Base-by-base conservation (phyloP, 768 basidiomycete species). In the Cystobasidium ongulense region DNA sequence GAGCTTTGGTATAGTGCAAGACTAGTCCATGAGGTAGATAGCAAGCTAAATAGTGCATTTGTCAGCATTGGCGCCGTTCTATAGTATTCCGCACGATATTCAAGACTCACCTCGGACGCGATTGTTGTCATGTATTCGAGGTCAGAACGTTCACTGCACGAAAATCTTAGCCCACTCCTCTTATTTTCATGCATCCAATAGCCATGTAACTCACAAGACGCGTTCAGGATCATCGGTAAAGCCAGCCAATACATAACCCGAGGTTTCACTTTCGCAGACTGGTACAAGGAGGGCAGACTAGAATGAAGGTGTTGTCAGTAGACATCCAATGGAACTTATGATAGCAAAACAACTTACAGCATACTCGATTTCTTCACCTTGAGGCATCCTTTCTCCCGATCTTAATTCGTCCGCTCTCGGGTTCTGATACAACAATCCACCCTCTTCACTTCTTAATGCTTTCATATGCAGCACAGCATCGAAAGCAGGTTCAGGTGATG, bases 351-450 rank as follows among this genome's bases (percentile, higher is more conserved):
- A 3, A 64, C 63, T 35, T 23, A 64, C 63, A n/a, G 72, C 67
- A 61, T 75, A 76, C 17, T 64, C 64, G 0, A 53, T 31, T 8
- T 63, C 38, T 18, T 57, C 8, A 1, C 61, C 63, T 10, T 38
- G 23, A 5, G 74, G 50, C n/a, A 38, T 29, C 64, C 33, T 68
- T 29, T 67, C 65, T 10, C 65, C 65, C 15, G 29, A 41, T 31
- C 43, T 50, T 21, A 67, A 8, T 29, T 67, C 65, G 23, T 67
- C 65, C n/a, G 52, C 52, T 13, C 72, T 72, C 18, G 77, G 66
- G 50, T 75, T 76, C 39, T 74, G 61, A 74, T 78, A 78, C 39
- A 78, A 52, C 7, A 78, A 72, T 1, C 78, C 78, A 46, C 78
- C 78, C 54, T 78, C 78, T 13, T 76, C 74, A 15, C 75, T 68